These are phyloP conservation scores for Diutina rugosa DNA, from an alignment of 1,139 yeast species.

Conservation along the genomic window DNA sequence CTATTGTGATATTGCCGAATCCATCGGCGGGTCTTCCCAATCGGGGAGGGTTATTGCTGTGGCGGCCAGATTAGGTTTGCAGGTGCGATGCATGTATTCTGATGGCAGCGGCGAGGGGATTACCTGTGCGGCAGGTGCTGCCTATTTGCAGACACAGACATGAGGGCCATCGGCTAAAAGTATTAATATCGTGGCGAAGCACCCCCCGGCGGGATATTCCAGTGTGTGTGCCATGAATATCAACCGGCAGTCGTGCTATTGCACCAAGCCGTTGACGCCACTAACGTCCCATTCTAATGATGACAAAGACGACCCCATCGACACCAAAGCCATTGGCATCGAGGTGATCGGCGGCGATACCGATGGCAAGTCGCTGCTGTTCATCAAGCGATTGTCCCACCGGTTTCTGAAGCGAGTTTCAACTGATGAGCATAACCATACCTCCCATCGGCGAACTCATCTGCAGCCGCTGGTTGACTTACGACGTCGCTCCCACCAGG, in stretches of 20 bases:
- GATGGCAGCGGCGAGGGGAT: not conserved
- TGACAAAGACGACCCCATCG: not conserved
- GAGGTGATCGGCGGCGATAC: not conserved
- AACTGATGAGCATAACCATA: not conserved
- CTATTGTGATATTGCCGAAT: not conserved
- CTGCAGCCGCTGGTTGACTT: not conserved
- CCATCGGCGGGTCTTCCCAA: not conserved
- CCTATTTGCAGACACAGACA: not conserved
- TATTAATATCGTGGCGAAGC: not conserved
- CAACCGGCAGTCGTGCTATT: not conserved
- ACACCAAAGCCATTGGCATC: not conserved
- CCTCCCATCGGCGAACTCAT: not conserved
- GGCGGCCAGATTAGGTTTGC: not conserved
- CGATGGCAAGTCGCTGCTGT: not conserved
- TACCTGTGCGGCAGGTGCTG: not conserved
- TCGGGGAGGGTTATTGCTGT: not conserved
- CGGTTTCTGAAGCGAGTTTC: not conserved
- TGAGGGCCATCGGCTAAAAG: not conserved
- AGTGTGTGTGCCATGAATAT: not conserved
- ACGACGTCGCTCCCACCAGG: not conserved
- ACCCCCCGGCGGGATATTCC: not conserved
- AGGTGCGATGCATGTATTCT: not conserved
- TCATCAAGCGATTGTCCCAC: not conserved
- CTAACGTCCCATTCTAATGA: not conserved
- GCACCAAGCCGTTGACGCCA: conserved; percentile 1